These are phyloP conservation scores for Talaromyces ruber DNA, from an alignment of 495 filamentous ascomycete species.

Conservation along the genomic window DNA sequence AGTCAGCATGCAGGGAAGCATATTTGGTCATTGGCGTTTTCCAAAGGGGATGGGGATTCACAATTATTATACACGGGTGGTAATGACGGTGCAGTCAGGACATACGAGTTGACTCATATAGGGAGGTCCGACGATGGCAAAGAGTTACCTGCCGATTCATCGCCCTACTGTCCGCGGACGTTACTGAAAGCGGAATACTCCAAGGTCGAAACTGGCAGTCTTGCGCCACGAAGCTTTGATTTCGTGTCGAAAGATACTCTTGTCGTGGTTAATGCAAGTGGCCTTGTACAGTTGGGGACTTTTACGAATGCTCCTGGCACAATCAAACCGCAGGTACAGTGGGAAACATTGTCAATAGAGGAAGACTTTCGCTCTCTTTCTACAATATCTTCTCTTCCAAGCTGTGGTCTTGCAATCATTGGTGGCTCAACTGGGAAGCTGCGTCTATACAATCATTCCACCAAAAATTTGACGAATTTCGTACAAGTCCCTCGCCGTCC, in stretches of 20 bases:
- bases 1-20: constrained; percentile 76
- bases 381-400: constrained; percentile 18
- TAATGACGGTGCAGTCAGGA: constrained; percentile 61
- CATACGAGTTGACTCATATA: constrained; percentile 10
- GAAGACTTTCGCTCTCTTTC: constrained; percentile 25
- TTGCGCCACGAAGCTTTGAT: constrained; percentile 49
- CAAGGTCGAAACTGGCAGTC: constrained; percentile 10
- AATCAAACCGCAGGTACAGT: constrained; percentile 13
- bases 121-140: neutral
- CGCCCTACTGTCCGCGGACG: neutral
- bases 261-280: constrained; percentile 50
- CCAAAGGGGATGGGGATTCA: constrained; percentile 11
- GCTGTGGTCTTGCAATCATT: constrained; percentile 27
- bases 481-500: neutral
- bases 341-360: constrained; percentile 22
- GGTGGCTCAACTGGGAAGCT: constrained; percentile 22
- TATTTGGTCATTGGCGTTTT: constrained; percentile 68
- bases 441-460: constrained; percentile 26
- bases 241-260: constrained; percentile 52
- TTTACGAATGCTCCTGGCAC: constrained; percentile 9
- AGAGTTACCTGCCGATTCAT: neutral
- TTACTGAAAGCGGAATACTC: constrained; percentile 15
- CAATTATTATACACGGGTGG: constrained; percentile 67
- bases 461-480: constrained; percentile 11
- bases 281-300: constrained; percentile 48